Base-by-base conservation (phyloP, 1,139 yeast species). In the Meyerozyma carpophila region DNA sequence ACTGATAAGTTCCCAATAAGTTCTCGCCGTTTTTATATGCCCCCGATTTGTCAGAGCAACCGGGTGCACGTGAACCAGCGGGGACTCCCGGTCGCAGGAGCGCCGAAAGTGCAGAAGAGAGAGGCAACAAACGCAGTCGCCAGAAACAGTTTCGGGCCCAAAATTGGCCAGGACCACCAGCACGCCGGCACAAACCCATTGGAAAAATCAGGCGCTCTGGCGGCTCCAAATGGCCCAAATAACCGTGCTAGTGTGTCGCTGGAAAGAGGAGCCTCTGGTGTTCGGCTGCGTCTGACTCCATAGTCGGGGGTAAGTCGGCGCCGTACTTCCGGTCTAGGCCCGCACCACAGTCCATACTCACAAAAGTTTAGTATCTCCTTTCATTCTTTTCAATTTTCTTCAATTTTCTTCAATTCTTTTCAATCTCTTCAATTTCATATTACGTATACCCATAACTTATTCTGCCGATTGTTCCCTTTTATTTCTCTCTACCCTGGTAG, bases 11-110 rank as follows among this genome's bases (percentile, higher is more conserved):
- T 18, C 26, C 6, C 13, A 16, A 16, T 9, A 4, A 5, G n/a
- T 11, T 18, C 26, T 13, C 13, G 37, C 13, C 26, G 5, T 13
- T 11, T 25, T 34, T 34, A 34, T 11, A 34, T 34, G 21, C 37
- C 37, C 34, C 37, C 37, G 26, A 34, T 34, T 34, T 20, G 37
- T 34, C 37, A 34, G 37, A 34, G 37, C 37, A 34, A 34, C 26
- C 37, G 26, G 26, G 8, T 11, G 37, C 37, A 34, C 37, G 37
- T 34, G 37, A 34, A 7, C 37, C 21, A 3, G 36, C 36, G 36
- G 36, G 36, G 36, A 6, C 13, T 16, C 2, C 29, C 29, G 29
- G 29, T 27, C 29, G 6, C 29, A n/a, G 29, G 29, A 5, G 29
- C 29, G 24, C 24, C 24, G 29, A 27, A 27, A 2, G 13, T 11